A percentile compares a stretch with the other conserved stretches of the same genome.
Evolutionary conservation across 106 monocot species (phyloP).

Genomic region (Posidonia australis): DNA sequence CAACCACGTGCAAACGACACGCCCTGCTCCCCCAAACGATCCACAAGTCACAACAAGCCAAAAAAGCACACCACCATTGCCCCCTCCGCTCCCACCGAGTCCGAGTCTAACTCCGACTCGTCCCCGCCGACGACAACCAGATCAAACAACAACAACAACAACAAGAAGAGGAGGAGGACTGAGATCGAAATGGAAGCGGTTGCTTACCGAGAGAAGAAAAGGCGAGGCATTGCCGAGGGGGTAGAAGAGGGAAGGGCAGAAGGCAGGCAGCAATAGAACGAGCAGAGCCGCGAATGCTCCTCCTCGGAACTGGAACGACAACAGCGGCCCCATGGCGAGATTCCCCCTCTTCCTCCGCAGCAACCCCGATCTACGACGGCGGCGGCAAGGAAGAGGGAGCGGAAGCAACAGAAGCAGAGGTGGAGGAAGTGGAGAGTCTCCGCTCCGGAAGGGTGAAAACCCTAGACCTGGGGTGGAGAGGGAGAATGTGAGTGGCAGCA

Average conservation of each 20-base stretch:
- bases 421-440: too few relatives aligned
- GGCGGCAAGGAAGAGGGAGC: neutral
- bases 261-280: slow-evolving; percentile 35
- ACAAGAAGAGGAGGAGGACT: neutral
- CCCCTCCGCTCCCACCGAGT: neutral
- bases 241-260: slow-evolving; percentile 39
- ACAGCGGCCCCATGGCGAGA: neutral
- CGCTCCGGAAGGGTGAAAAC: neutral
- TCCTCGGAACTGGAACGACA: neutral
- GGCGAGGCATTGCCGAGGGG: slow-evolving; percentile 53
- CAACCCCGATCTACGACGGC: neutral
- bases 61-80: neutral
- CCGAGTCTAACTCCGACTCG: neutral
- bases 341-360: neutral
- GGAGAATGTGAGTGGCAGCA: neutral
- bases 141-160: neutral
- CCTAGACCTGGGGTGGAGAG: neutral
- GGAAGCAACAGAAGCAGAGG: neutral
- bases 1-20: neutral
- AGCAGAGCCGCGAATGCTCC: slow-evolving; percentile 24
- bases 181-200: too few relatives aligned
- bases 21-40: neutral
- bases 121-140: neutral
- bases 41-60: neutral
- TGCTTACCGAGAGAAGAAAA: slow-evolving; percentile 48